Percentiles rank a stretch among this genome's conserved stretches.
phyloP scores from a whole-genome alignment of 2,329 filamentous ascomycete genomes.

The Aspergillus tamarii region DNA sequence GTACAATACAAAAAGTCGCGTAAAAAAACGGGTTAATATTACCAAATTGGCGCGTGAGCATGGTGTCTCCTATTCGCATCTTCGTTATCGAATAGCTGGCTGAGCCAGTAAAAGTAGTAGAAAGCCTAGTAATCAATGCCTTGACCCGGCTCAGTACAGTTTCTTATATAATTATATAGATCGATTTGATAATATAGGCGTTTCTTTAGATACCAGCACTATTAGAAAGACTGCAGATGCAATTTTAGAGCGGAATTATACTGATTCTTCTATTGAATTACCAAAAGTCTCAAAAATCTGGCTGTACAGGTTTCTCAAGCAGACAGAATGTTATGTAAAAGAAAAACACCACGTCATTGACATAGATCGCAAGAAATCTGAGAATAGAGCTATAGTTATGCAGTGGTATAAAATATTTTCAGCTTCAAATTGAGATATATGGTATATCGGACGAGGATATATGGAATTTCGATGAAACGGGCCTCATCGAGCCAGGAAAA shows the following conservation, averaged over 20 bases:
- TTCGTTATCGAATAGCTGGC: background rate
- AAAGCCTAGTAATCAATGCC: background rate
- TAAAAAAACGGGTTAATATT: background rate
- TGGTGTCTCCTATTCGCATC: background rate
- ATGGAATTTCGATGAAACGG: background rate
- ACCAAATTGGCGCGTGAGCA: background rate
- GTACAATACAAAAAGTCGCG: background rate
- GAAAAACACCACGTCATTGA: background rate
- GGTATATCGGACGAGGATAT: background rate
- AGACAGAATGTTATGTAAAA: background rate
- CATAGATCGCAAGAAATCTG: background rate
- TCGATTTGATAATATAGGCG: background rate
- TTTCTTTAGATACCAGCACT: background rate
- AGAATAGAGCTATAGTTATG: background rate
- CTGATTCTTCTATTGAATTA: background rate
- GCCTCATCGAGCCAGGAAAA: background rate
- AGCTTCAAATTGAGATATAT: background rate
- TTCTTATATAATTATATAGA: background rate
- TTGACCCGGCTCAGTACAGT: background rate
- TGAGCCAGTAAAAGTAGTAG: background rate
- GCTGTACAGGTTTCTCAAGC: background rate
- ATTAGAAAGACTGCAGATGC: background rate
- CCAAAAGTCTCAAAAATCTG: background rate
- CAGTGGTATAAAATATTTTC: conserved; percentile 4
- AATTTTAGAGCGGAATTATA: background rate